Conservation (phyloP, 192 early-diverging fungal genomes). For the Phlyctochytrium bullatum region DNA sequence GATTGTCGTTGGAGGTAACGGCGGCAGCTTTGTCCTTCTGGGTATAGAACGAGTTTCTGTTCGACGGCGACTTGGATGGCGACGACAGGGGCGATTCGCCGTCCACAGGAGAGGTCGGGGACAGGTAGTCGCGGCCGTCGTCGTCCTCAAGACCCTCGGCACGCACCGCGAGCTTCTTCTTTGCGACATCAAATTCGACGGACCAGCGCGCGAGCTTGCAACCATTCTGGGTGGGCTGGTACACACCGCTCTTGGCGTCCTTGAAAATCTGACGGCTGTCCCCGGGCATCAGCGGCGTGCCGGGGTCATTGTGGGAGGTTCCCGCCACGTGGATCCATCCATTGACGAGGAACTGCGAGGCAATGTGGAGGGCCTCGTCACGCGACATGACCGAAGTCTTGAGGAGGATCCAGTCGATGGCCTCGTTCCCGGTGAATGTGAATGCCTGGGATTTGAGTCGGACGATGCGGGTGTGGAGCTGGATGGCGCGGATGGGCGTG, state of each 20-base stretch:
- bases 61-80: background rate
- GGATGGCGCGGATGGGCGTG: constrained; percentile 14
- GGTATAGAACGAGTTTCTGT: background rate
- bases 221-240: constrained; percentile 30
- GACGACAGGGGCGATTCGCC: constrained; percentile 6
- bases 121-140: constrained; percentile 2
- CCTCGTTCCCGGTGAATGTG: constrained; percentile 31
- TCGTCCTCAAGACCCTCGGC: constrained; percentile 1
- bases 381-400: constrained; percentile 20
- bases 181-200: constrained; percentile 12
- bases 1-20: background rate
- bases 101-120: constrained; percentile 21
- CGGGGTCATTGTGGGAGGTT: constrained; percentile 1
- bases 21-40: background rate
- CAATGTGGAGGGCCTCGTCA: constrained; percentile 27
- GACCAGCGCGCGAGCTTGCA: constrained; percentile 25
- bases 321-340: constrained; percentile 29
- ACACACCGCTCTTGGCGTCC: constrained; percentile 22
- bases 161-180: background rate
- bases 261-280: constrained; percentile 1
- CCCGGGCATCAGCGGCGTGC: background rate
- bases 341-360: constrained; percentile 16
- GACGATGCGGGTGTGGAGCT: constrained; percentile 23
- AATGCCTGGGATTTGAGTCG: constrained; percentile 30
- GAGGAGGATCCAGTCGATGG: constrained; percentile 31